Evolutionary conservation across 495 filamentous ascomycete genomes (phyloP).

Genomic region (Aspergillus panamensis): DNA sequence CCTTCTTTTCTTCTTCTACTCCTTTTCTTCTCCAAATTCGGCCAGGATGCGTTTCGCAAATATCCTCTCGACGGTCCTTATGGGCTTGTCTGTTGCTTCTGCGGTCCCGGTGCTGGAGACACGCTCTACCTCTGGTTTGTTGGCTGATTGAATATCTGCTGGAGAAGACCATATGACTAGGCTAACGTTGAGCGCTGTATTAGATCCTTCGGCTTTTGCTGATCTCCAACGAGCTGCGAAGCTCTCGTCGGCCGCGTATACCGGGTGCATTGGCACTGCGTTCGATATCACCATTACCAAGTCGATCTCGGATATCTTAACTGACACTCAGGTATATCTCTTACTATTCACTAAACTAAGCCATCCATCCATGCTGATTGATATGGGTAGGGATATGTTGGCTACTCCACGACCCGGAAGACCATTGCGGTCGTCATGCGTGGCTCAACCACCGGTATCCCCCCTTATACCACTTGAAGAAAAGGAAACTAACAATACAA

Average conservation of each 20-base stretch:
- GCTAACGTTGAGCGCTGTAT: not conserved
- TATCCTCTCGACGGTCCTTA: not conserved
- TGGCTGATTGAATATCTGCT: not conserved
- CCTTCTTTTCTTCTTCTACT: conserved; percentile 1
- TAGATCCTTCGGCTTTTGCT: conserved; percentile 24
- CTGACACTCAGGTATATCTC: conserved; percentile 28
- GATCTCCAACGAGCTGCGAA: conserved; percentile 31
- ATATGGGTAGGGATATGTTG: conserved; percentile 26
- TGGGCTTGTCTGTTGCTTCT: not conserved
- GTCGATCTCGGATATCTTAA: conserved; percentile 22
- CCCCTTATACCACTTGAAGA: not conserved
- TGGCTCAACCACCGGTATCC: conserved; percentile 29
- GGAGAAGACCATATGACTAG: not conserved
- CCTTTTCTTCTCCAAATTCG: not conserved
- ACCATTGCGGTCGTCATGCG: conserved; percentile 33
- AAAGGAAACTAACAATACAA: not conserved
- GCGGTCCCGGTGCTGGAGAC: not conserved
- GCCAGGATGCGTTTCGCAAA: not conserved
- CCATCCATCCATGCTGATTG: not conserved
- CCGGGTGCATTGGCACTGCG: conserved; percentile 25
- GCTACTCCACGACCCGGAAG: conserved; percentile 28
- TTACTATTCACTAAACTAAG: not conserved
- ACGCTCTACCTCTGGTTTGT: not conserved
- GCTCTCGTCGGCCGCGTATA: conserved; percentile 36
- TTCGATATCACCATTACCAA: conserved; percentile 38